These are phyloP conservation scores for sunflower (Helianthus annuus) DNA, from an alignment of 129 eudicot genomes.

Conservation along the genomic window DNA sequence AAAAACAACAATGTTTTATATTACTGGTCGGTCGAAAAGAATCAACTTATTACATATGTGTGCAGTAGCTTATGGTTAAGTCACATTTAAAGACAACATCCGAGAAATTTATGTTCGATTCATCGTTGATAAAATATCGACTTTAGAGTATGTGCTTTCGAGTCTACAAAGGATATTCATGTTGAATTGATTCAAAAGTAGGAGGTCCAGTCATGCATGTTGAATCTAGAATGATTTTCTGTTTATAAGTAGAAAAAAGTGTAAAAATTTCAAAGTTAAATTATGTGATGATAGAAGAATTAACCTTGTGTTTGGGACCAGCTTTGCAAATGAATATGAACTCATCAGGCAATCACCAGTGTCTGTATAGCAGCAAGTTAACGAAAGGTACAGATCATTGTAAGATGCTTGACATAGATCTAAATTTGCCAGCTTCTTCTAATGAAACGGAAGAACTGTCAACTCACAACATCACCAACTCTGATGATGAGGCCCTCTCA, in stretches of 20 bases:
- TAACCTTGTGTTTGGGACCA: conserved; percentile 6
- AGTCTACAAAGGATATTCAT: neutral
- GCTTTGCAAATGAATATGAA: conserved; percentile 13
- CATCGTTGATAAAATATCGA: neutral
- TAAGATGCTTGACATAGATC: conserved; percentile 39
- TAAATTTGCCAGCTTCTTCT: conserved; percentile 40
- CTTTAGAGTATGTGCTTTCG: too few species aligned
- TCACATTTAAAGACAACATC: neutral
- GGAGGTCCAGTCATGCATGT: conserved; percentile 10
- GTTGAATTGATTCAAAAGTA: neutral
- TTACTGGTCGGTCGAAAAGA: neutral
- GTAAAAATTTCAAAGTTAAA: neutral
- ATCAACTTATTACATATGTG: neutral
- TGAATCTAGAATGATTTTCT: neutral
- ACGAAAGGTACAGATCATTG: conserved; percentile 18
- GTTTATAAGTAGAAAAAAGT: neutral
- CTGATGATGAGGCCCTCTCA: conserved; percentile 40
- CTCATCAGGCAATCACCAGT: conserved; percentile 18
- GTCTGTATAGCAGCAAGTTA: conserved; percentile 27
- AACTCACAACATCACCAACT: conserved; percentile 22
- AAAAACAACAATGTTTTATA: neutral
- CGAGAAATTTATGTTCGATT: neutral
- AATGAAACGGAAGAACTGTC: conserved; percentile 26
- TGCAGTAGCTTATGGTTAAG: too few species aligned
- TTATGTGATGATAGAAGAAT: neutral